These are phyloP conservation scores for Delitschia confertaspora DNA, from an alignment of 495 filamentous ascomycete species.

Conservation along the genomic window DNA sequence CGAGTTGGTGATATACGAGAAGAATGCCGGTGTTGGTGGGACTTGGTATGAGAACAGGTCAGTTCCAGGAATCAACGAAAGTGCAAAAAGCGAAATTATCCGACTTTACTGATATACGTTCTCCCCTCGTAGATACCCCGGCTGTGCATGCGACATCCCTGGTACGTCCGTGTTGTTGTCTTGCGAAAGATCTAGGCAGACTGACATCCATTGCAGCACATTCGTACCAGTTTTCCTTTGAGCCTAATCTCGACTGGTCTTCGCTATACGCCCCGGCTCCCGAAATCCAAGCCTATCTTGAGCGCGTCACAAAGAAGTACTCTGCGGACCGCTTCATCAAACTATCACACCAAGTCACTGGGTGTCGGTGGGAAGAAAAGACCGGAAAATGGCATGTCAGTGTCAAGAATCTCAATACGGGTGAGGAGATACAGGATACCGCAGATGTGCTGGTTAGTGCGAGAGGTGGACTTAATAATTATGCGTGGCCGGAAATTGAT, in stretches of 20 bases:
- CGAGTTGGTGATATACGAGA: constrained; percentile 65
- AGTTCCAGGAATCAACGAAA: neutral
- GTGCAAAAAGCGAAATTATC: neutral
- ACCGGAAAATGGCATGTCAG: constrained; percentile 31
- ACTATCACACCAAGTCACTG: constrained; percentile 28
- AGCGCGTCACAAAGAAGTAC: constrained; percentile 30
- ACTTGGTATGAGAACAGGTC: constrained; percentile 61
- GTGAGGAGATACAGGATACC: constrained; percentile 22
- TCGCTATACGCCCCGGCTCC: constrained; percentile 30
- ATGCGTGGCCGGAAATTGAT: constrained; percentile 31
- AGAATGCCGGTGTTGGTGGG: constrained; percentile 63
- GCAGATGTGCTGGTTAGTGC: constrained; percentile 31
- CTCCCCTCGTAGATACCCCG: constrained; percentile 53
- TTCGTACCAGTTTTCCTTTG: constrained; percentile 33
- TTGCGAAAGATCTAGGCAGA: neutral
- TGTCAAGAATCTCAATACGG: constrained; percentile 26
- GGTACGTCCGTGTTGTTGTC: constrained; percentile 7
- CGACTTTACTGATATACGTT: constrained; percentile 1
- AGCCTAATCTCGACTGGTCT: constrained; percentile 33
- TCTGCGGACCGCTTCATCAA: constrained; percentile 34
- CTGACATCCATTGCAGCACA: constrained; percentile 9
- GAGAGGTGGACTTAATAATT: constrained; percentile 31
- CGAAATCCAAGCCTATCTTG: constrained; percentile 35
- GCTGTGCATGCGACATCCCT: constrained; percentile 43
- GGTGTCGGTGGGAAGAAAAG: constrained; percentile 25